phyloP scores from a whole-genome alignment of 148 eudicot species.

The Rhododendron vialii region DNA sequence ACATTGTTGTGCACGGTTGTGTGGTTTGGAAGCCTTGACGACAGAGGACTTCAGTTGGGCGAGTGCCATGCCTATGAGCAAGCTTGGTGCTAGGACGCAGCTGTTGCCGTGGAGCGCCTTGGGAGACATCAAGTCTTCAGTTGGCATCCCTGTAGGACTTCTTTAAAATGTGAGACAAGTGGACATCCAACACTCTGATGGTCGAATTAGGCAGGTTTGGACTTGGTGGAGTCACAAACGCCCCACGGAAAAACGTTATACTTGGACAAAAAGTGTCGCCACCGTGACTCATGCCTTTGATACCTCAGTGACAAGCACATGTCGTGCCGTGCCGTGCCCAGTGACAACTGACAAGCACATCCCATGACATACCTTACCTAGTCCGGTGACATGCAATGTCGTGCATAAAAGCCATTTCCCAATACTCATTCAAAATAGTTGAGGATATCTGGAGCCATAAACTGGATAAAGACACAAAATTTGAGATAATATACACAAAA shows the following conservation, averaged over 20 bases:
- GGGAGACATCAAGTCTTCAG: neutral
- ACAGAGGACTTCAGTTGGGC: neutral
- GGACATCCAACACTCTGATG: neutral
- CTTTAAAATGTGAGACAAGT: neutral
- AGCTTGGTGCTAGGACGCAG: neutral
- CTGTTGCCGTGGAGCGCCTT: neutral
- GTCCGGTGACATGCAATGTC: neutral
- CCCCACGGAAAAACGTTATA: neutral
- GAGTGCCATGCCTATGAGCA: neutral
- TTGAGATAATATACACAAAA: neutral
- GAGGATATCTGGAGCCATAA: neutral
- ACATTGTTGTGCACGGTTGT: neutral
- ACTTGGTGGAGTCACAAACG: neutral
- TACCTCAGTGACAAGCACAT: too few relatives aligned
- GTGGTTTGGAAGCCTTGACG: neutral
- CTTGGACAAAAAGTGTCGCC: neutral
- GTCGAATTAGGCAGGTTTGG: neutral
- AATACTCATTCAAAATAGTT: neutral
- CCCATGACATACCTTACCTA: neutral
- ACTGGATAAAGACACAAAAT: neutral
- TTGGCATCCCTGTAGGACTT: neutral
- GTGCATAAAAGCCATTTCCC: neutral
- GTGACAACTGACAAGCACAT: neutral
- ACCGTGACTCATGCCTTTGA: too few relatives aligned
- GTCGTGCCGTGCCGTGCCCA: neutral